Evolutionary conservation across 2,329 filamentous ascomycete genomes (phyloP), one percentile per base, ranked within the genome.

Genomic region (Talaromyces sp.): DNA sequence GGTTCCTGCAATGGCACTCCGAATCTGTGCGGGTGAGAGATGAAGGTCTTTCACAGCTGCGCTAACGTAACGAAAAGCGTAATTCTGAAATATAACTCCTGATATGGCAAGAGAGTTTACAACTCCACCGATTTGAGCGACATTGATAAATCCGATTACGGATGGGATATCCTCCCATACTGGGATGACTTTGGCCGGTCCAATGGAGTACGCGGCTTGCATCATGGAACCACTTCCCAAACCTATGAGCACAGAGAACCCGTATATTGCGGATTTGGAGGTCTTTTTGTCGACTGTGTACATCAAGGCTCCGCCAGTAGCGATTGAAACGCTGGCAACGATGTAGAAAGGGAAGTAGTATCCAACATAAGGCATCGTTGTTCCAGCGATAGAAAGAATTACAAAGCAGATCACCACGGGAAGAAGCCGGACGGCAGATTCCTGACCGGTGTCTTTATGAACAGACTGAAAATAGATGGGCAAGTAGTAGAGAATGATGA

Each of bases 161-260:
- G 45, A 11, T 25, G 45, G 45, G 19, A 47, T 47, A 47, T 47
- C 45, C 11, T 47, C 45, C 11, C 11, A 47, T 47, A 47, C 45
- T 15, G 45, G 45, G 45, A 47, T 73, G 69, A 74, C 74, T 77
- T 63, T 67, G 70, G 65, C 71, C 68, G 57, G 78, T 73, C 6
- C 71, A 73, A 54, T 75, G 17, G 76, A 75, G n/a, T 75, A 69
- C 61, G 79, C 76, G 4, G 69, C 77, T 59, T 71, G 63, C 1
- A 74, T 79, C 0, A 74, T 78, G 68, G 79, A 79, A 37, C 78
- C 78, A 1, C 77, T 79, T n/a, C 49, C 49, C 49, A 52, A 8
- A 10, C 49, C 49, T 27, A 31, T 52, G 11, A 52, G 13, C 11
- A 52, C 27, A 27, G 25, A 27, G 49, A 31, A 52, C 17, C 49